Evolutionary conservation across 2,329 filamentous ascomycete species (phyloP), one percentile per base, ranked within the genome.

Genomic region (Graphilbum fragrans): DNA sequence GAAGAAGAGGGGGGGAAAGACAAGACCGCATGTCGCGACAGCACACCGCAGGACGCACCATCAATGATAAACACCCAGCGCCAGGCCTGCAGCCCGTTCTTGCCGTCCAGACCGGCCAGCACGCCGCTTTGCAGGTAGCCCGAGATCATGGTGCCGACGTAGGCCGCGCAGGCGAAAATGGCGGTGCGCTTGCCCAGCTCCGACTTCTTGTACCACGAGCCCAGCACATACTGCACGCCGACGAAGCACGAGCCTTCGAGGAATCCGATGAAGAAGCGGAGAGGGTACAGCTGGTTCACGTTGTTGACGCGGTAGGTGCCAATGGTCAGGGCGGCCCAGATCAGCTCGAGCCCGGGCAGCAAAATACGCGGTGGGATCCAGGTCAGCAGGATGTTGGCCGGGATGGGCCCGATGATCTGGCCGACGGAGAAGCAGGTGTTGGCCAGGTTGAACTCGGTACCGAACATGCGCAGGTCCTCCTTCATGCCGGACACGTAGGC

Each of bases 101-200:
- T 54, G 2, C 63, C 63, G 27, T 70, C 60, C 14, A 74, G 56
- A 5, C 43, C 22, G 5, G 34, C 31, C 14, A 41, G 67, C 18
- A 33, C 47, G 5, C 68, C 65, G 47, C 72, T 69, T 0, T 74
- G 54, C 33, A 58, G 54, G 34, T 45, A 45, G 1, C 54, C 57
- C n/a, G 49, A 53, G 19, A 58, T 46, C 54, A 59, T 57, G 34
- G 41, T 44, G 25, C 39, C 46, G 70, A 71, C 72, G 2, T 77
- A 61, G 1, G 74, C 75, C 9, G 71, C 74, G 1, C 70, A 65
- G 0, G 72, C 77, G 51, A 80, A 81, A 39, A 82, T 72, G 32
- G 71, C 75, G 4, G 67, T 72, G 2, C 78, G 66, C 52, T 80
- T 81, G 1, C 73, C 75, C 0, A 82, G 64, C 46, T 81, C 77